Base-by-base conservation (phyloP, 2,329 filamentous ascomycete genomes). In the Pseudonectria buxi region DNA sequence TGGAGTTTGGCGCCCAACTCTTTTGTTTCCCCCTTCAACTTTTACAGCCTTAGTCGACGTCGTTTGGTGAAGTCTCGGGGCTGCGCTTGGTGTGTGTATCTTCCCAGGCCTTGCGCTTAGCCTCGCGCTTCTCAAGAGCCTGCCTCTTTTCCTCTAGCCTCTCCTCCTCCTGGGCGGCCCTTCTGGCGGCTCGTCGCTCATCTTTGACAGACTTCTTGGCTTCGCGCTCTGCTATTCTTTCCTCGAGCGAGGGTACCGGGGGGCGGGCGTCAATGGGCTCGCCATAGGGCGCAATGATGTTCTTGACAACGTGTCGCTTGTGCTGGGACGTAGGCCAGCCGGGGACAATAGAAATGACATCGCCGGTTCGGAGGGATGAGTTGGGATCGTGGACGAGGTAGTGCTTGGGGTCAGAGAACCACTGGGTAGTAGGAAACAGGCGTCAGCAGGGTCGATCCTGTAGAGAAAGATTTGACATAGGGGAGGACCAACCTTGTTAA, bases 381-480 rank as follows among this genome's bases (percentile, higher is more conserved):
- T 76, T 77, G 18, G 86, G 86, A 60, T 92, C 86, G 66, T 87
- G 83, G 26, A 89, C 84, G 22, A 90, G 76, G 56, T 82, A 73
- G 46, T 77, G 73, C 45, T 72, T 68, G 14, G 76, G 74, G 29
- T 72, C 65, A 51, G 79, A 73, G 59, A 83, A 89, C 65, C 57
- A 64, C 63, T 65, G 72, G 67, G 79, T 83, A 46, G 24, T n/a
- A 33, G n/a, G 29, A 15, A 16, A 37, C 24, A 10, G 6, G 7
- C 10, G 22, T 45, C 12, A 39, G 31, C n/a, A 22, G 13, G 25
- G 6, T 22, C 7, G 7, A 3, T 9, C 9, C 9, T 5, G 18
- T 5, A 9, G 9, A 9, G 18, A 9, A 22, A 9, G 18, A 9
- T 5, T 22, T 22, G 18, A 5, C 5, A 22, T 22, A 10, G 28